A percentile compares a stretch with the other conserved stretches of the same genome.
These are phyloP conservation scores for Zychaea mexicana DNA, from an alignment of 371 early-diverging fungal species.

Conservation along the genomic window DNA sequence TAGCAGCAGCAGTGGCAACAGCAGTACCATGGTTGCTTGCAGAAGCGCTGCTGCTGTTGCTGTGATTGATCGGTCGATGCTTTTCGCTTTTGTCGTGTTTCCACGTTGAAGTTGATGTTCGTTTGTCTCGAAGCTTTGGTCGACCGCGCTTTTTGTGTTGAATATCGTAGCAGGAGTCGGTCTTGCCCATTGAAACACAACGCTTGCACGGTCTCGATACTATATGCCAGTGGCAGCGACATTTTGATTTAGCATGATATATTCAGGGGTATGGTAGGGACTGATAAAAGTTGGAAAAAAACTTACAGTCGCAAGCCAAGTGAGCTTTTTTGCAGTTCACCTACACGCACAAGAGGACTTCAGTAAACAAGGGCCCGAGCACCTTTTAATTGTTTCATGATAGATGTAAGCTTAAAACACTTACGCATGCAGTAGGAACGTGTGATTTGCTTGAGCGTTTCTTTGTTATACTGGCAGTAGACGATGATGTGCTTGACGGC, in stretches of 20 bases:
- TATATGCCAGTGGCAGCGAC: conserved; percentile 12
- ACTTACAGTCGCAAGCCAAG: conserved; percentile 33
- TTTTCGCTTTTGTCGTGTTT: neutral
- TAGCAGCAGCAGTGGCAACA: neutral
- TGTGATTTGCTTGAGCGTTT: conserved; percentile 26
- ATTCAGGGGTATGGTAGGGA: too few species aligned
- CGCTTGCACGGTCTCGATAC: conserved; percentile 78
- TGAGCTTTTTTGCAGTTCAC: conserved; percentile 37
- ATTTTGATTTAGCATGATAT: neutral
- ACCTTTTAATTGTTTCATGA: neutral
- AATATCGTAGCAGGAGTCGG: conserved; percentile 77
- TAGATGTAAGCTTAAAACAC: neutral
- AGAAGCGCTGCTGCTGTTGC: neutral
- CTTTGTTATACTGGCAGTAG: neutral
- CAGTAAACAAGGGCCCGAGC: neutral
- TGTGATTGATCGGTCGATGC: neutral
- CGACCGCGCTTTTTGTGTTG: conserved; percentile 83
- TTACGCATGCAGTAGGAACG: conserved; percentile 33
- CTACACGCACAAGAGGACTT: neutral
- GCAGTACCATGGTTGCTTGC: neutral
- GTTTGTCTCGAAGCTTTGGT: conserved; percentile 69
- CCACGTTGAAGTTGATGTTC: conserved; percentile 3
- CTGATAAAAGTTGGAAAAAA: neutral
- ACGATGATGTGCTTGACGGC: conserved; percentile 9
- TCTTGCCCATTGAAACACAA: conserved; percentile 72